Evolutionary conservation across 2,329 filamentous ascomycete genomes (phyloP).

Genomic region (Fusarium ramigenum): DNA sequence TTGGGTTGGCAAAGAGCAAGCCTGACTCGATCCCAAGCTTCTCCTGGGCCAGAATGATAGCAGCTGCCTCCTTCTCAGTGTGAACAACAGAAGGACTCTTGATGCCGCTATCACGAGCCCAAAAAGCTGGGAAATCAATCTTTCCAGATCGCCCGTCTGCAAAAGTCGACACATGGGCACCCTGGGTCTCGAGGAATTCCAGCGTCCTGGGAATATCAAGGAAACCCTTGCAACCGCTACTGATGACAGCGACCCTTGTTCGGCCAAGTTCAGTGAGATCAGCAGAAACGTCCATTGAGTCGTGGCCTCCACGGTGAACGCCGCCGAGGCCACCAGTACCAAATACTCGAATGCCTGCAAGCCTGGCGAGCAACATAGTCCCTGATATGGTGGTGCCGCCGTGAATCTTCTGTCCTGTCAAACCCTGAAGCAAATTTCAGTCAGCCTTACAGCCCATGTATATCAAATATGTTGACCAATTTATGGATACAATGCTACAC

Average conservation of each 20-base stretch:
- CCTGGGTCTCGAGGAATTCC: slow-evolving; percentile 77
- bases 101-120: slow-evolving; percentile 85
- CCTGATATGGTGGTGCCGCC: slow-evolving; percentile 94
- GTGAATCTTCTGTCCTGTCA: slow-evolving; percentile 69
- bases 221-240: slow-evolving; percentile 95
- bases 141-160: slow-evolving; percentile 77
- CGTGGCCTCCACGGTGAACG: slow-evolving; percentile 88
- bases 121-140: slow-evolving; percentile 93
- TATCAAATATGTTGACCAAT: too few species aligned
- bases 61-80: slow-evolving; percentile 83
- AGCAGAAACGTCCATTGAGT: slow-evolving; percentile 91
- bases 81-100: slow-evolving; percentile 80
- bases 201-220: slow-evolving; percentile 90
- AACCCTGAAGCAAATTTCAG: slow-evolving; percentile 18
- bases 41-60: slow-evolving; percentile 85
- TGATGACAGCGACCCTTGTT: slow-evolving; percentile 87
- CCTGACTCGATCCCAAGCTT: slow-evolving; percentile 78
- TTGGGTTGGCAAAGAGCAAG: slow-evolving; percentile 88
- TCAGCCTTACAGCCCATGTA: slow-evolving; percentile 9
- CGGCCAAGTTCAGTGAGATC: slow-evolving; percentile 93
- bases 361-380: slow-evolving; percentile 87
- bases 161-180: slow-evolving; percentile 88
- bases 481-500: neutral
- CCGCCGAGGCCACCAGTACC: slow-evolving; percentile 95
- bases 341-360: slow-evolving; percentile 91